A percentile compares a stretch with the other conserved stretches of the same genome.
These are phyloP conservation scores for Aspergillus bombycis DNA, from an alignment of 2,329 filamentous ascomycete genomes.

Conservation along the genomic window DNA sequence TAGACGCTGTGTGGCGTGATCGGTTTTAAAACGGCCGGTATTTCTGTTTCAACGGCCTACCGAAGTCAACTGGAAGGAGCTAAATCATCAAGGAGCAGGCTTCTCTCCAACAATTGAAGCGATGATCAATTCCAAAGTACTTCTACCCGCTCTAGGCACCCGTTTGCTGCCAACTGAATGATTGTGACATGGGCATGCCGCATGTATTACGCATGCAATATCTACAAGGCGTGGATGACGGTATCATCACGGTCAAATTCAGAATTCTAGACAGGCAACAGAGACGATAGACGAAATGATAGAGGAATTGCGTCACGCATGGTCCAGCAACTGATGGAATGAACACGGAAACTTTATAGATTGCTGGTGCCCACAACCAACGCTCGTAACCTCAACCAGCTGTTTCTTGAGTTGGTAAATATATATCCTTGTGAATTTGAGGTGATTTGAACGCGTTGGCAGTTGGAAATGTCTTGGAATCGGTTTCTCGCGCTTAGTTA, in stretches of 20 bases:
- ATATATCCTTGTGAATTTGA: neutral
- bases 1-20: neutral
- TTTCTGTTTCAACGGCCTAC: neutral
- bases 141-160: neutral
- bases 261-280: neutral
- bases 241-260: neutral
- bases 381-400: neutral
- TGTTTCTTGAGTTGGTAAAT: neutral
- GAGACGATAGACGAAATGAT: neutral
- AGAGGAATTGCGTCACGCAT: neutral
- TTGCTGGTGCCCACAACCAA: neutral
- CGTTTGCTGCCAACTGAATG: neutral
- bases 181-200: neutral
- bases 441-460: neutral
- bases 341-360: neutral
- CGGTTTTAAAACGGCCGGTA: neutral
- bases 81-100: neutral
- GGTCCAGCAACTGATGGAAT: neutral
- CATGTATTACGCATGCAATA: neutral
- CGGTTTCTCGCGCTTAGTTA: constrained; percentile 17
- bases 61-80: neutral
- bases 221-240: neutral
- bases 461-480: constrained; percentile 19
- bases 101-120: no score
- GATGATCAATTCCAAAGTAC: neutral